Evolutionary conservation across 257 asterid genomes (phyloP).

Genomic region (Solanum etuberosum): DNA sequence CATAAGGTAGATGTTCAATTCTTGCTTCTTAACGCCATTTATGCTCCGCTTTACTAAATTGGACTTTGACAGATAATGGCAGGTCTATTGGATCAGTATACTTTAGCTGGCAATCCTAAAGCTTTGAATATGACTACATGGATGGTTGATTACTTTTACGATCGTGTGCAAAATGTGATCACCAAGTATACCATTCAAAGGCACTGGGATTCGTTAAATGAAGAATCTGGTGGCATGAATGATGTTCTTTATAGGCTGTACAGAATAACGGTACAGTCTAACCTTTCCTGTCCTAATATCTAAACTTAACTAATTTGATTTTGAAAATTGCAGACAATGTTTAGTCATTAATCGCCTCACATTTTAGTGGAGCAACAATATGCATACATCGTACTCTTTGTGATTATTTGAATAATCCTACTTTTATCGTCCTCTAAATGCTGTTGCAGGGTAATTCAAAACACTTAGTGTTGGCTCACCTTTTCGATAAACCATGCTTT

Average conservation of each 20-base stretch:
- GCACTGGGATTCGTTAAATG: constrained; percentile 73
- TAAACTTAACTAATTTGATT: neutral
- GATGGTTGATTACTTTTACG: constrained; percentile 83
- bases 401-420: neutral
- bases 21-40: neutral
- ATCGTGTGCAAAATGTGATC: constrained; percentile 71
- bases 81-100: constrained; percentile 80
- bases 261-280: constrained; percentile 42
- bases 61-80: constrained; percentile 51
- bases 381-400: neutral
- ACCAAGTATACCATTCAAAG: constrained; percentile 46
- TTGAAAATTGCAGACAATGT: neutral
- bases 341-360: neutral
- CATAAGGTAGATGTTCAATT: constrained; percentile 43
- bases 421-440: neutral
- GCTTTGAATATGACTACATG: constrained; percentile 40
- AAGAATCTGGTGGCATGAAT: constrained; percentile 96
- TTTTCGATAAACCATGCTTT: constrained; percentile 92
- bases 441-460: constrained; percentile 59
- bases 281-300: neutral
- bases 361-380: neutral
- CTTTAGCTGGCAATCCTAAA: constrained; percentile 39
- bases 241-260: constrained; percentile 72
- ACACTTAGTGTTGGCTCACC: constrained; percentile 70
- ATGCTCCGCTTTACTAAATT: neutral